A percentile compares a stretch with the other conserved stretches of the same genome.
Evolutionary conservation across 208 protist species (phyloP).

Genomic region (Crithidia acanthocephali): DNA sequence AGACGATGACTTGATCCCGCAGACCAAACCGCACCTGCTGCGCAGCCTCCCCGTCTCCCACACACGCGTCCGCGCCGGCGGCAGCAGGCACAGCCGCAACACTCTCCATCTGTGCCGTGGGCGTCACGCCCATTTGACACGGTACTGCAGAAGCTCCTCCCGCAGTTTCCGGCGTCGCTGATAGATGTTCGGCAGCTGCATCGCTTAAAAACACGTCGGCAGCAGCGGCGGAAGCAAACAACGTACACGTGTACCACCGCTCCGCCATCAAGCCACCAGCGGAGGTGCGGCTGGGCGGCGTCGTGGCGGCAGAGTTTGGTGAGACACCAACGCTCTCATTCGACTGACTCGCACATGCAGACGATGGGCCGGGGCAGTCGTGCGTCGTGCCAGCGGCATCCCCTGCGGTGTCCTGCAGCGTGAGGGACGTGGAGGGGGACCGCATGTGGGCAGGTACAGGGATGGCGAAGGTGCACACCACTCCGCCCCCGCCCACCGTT

Average conservation of each 20-base stretch:
- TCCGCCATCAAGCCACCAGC: neutral
- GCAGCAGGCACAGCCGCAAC: neutral
- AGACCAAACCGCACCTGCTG: constrained; percentile 18
- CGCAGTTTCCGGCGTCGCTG: neutral
- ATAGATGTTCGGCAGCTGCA: neutral
- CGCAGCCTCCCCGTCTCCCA: neutral
- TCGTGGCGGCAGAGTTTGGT: neutral
- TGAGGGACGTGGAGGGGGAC: neutral
- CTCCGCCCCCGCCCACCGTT: neutral
- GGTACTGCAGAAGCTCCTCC: neutral
- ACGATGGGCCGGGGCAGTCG: neutral
- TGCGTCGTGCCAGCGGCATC: neutral
- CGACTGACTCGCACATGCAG: neutral
- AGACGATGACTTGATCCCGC: constrained; percentile 21
- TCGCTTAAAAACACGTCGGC: constrained; percentile 9
- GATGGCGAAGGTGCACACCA: constrained; percentile 23
- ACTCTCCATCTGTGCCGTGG: neutral
- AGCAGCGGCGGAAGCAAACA: constrained; percentile 18
- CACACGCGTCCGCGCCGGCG: neutral
- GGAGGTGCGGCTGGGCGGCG: neutral
- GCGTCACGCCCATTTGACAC: neutral
- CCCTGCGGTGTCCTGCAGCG: neutral
- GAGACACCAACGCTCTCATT: neutral
- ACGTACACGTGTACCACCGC: constrained; percentile 30
- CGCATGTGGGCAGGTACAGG: neutral